Percentiles rank a stretch among this genome's conserved stretches.
phyloP scores from a whole-genome alignment of 139 green algal genomes.

The Tetratostichococcus sp. region DNA sequence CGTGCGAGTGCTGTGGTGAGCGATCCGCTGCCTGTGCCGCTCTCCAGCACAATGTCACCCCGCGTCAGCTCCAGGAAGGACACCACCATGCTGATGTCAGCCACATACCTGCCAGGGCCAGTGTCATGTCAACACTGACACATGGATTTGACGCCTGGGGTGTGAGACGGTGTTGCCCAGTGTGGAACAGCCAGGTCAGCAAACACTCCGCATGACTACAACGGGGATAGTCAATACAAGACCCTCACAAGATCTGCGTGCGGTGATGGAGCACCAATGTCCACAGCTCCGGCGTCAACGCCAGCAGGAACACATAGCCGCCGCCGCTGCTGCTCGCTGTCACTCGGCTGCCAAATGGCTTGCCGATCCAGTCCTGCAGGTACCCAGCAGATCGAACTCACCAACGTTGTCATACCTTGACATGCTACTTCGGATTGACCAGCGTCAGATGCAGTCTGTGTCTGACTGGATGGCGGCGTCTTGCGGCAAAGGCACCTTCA shows the following conservation, averaged over 20 bases:
- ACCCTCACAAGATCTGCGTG: conserved; percentile 69
- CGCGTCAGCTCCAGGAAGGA: conserved; percentile 78
- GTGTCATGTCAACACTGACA: too few species aligned
- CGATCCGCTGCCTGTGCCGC: conserved; percentile 88
- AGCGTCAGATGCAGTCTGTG: too few species aligned
- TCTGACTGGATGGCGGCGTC: too few species aligned
- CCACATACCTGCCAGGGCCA: conserved; percentile 43
- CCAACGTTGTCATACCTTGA: too few species aligned
- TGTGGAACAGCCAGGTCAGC: too few species aligned
- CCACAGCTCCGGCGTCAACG: conserved; percentile 88
- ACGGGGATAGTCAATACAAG: too few species aligned
- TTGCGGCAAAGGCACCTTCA: conserved; percentile 35
- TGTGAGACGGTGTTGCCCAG: too few species aligned
- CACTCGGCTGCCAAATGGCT: conserved; percentile 67
- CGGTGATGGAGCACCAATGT: conserved; percentile 75
- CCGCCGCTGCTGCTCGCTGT: conserved; percentile 15
- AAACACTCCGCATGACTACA: too few species aligned
- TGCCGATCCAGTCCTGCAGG: conserved; percentile 77
- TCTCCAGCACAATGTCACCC: conserved; percentile 77
- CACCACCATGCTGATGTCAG: conserved; percentile 79
- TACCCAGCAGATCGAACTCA: background rate
- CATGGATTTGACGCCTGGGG: too few species aligned
- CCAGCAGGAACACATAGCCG: conserved; percentile 77
- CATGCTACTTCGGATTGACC: too few species aligned
- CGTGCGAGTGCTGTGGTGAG: conserved; percentile 87